A percentile compares a stretch with the other conserved stretches of the same genome.
These are phyloP conservation scores for Fusarium pseudocircinatum DNA, from an alignment of 2,329 filamentous ascomycete genomes.

Conservation along the genomic window DNA sequence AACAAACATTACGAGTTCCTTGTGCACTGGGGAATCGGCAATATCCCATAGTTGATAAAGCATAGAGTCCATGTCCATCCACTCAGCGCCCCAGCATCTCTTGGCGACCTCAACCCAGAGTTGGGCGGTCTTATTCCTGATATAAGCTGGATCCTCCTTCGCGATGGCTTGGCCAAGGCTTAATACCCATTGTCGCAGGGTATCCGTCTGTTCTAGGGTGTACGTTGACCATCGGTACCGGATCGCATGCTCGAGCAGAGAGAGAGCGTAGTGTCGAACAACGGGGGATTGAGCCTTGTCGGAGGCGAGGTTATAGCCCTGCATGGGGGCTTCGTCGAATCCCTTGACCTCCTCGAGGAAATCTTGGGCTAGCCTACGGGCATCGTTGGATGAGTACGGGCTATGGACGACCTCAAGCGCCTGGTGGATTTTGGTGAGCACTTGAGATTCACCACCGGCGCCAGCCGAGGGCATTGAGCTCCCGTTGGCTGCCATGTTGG, in stretches of 20 bases:
- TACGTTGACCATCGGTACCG: constrained; percentile 85
- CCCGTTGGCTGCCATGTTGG: constrained; percentile 52
- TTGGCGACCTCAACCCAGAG: constrained; percentile 96
- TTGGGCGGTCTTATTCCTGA: constrained; percentile 93
- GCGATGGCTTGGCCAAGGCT: constrained; percentile 78
- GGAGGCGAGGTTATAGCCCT: constrained; percentile 85
- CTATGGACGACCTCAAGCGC: constrained; percentile 90
- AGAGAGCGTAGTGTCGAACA: constrained; percentile 93
- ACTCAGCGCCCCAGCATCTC: constrained; percentile 89
- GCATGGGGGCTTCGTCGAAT: constrained; percentile 79
- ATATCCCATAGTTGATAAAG: constrained; percentile 85
- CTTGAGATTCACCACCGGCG: constrained; percentile 53
- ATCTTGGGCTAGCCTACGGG: constrained; percentile 81
- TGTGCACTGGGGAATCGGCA: constrained; percentile 69
- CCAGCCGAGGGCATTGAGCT: constrained; percentile 44
- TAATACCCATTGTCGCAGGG: constrained; percentile 80
- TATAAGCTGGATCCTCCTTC: constrained; percentile 78
- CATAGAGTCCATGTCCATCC: constrained; percentile 92
- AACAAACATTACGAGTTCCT: constrained; percentile 87
- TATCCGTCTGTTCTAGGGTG: constrained; percentile 70
- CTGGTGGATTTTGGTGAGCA: constrained; percentile 77
- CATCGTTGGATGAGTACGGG: constrained; percentile 80
- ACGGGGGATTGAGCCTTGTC: constrained; percentile 79
- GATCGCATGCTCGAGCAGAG: constrained; percentile 88
- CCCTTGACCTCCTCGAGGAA: constrained; percentile 90